phyloP scores from a whole-genome alignment of 192 early-diverging fungal species.

The Backusella westeae region DNA sequence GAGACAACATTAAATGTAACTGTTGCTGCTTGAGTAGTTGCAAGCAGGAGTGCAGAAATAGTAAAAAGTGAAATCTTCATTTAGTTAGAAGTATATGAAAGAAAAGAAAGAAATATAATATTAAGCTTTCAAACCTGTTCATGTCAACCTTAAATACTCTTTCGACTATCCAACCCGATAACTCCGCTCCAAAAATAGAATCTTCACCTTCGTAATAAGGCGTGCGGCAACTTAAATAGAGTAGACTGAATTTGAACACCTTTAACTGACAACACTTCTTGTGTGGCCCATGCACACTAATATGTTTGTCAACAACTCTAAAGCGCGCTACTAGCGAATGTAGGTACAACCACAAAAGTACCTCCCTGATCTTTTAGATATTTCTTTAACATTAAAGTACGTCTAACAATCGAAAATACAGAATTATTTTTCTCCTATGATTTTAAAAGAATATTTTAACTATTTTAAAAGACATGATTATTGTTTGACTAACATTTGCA shows the following conservation, averaged over 20 bases:
- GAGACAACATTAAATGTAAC: constrained; percentile 37
- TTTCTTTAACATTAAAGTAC: neutral
- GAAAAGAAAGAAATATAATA: neutral
- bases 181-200: constrained; percentile 6
- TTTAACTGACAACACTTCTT: neutral
- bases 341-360: neutral
- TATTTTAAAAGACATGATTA: neutral
- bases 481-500: neutral
- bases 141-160: neutral
- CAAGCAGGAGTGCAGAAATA: constrained; percentile 22
- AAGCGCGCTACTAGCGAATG: neutral
- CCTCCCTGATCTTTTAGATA: neutral
- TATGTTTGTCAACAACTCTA: neutral
- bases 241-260: neutral
- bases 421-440: neutral
- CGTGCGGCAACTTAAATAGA: neutral
- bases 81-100: neutral
- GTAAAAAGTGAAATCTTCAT: neutral
- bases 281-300: neutral
- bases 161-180: neutral
- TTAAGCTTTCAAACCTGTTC: neutral
- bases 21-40: constrained; percentile 32
- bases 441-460: neutral
- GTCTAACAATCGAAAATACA: neutral
- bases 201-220: neutral